Evolutionary conservation across 1,284 basidiomycete genomes (phyloP).

Genomic region (Ustilago loliicola): DNA sequence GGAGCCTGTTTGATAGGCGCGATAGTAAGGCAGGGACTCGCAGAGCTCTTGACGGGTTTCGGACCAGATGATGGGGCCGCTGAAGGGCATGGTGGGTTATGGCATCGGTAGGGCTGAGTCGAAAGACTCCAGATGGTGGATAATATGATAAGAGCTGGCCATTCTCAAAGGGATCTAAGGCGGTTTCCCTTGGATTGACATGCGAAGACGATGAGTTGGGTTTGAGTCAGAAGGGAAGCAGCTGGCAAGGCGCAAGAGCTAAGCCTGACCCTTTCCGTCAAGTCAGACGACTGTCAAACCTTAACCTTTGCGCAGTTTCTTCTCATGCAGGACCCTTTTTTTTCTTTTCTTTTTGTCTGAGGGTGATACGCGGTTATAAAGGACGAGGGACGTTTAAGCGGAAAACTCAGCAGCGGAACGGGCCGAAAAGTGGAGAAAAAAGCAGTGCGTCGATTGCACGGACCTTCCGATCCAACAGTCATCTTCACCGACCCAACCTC

Average conservation of each 20-base stretch:
- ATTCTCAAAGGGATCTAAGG: too few species aligned
- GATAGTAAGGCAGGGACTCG: constrained; percentile 57
- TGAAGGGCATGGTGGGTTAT: constrained; percentile 14
- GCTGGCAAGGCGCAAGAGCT: too few species aligned
- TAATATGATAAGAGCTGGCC: not conserved
- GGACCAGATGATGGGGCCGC: constrained; percentile 46
- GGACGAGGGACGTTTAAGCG: too few species aligned
- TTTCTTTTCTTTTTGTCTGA: constrained; percentile 4
- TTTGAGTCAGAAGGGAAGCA: too few species aligned
- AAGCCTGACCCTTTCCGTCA: too few species aligned
- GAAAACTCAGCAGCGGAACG: not conserved
- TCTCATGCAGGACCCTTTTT: constrained; percentile 14
- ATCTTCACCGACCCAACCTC: not conserved
- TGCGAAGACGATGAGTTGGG: too few species aligned
- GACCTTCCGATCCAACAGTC: constrained; percentile 13
- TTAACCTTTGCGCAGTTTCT: constrained; percentile 2
- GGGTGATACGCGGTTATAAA: constrained; percentile 18
- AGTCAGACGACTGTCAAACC: not conserved
- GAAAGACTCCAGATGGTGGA: not conserved
- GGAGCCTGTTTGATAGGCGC: constrained; percentile 51
- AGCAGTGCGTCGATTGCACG: constrained; percentile 3
- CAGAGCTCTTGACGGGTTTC: constrained; percentile 58
- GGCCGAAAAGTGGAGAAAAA: constrained; percentile 9
- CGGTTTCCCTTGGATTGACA: too few species aligned
- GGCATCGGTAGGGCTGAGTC: not conserved